phyloP scores from a whole-genome alignment of 2,329 filamentous ascomycete genomes.

The Cytospora piceicola region DNA sequence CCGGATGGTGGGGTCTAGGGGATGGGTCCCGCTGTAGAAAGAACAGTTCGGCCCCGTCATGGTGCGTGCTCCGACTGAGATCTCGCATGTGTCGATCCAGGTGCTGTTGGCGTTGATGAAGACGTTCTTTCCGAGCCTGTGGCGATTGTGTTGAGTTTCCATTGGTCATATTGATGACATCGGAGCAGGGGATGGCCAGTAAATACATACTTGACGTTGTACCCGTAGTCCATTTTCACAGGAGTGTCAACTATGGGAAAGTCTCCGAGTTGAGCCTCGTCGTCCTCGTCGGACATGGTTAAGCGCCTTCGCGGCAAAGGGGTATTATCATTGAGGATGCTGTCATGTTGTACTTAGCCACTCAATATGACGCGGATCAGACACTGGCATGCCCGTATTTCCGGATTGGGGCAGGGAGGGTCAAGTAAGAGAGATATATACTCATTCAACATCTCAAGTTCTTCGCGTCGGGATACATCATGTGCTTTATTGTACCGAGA shows the following conservation, averaged over 20 bases:
- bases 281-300: conserved; percentile 57
- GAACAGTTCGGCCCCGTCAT: conserved; percentile 78
- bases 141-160: neutral
- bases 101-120: conserved; percentile 77
- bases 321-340: conserved; percentile 64
- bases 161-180: neutral
- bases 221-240: conserved; percentile 76
- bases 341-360: conserved; percentile 39
- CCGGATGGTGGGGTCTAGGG: conserved; percentile 72
- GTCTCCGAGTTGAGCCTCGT: conserved; percentile 65
- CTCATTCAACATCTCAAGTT: conserved; percentile 73
- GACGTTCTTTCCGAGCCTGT: conserved; percentile 67
- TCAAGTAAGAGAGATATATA: conserved; percentile 39
- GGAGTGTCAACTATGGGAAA: conserved; percentile 73
- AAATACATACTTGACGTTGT: conserved; percentile 61
- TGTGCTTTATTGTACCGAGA: conserved; percentile 66
- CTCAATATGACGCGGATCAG: neutral
- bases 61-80: conserved; percentile 76
- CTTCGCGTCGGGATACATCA: conserved; percentile 61
- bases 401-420: neutral
- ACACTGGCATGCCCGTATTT: conserved; percentile 5
- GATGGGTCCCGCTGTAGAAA: conserved; percentile 77
- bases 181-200: neutral
- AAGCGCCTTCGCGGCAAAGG: conserved; percentile 64
- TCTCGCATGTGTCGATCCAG: conserved; percentile 76